Evolutionary conservation across 2,329 filamentous ascomycete genomes (phyloP), one percentile per base, ranked within the genome.

Genomic region (Diaporthe nobilis): DNA sequence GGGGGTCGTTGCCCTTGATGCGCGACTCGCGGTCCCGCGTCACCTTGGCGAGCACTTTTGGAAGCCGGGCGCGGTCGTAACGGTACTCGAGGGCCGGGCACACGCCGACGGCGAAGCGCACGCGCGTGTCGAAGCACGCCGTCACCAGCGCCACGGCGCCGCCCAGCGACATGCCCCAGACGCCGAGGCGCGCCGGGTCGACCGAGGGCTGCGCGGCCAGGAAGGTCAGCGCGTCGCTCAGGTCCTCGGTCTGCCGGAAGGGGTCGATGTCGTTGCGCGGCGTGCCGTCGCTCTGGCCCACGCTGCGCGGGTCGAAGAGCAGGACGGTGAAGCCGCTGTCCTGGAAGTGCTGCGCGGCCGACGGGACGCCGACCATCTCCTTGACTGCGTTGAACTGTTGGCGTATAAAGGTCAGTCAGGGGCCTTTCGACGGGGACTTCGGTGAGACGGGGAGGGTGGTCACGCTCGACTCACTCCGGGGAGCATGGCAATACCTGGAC

Each of bases 91-190:
- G 15, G 31, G 58, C 12, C 12, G 72, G 72, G 9, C 25, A 22
- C 4, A 44, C 51, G 17, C 79, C 78, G 51, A 85, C 78, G 9
- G 81, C 76, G 63, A 72, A 73, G 51, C 76, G 78, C 20, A 78
- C 79, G n/a, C 84, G 81, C 47, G 76, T 77, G 75, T 85, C 84
- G 13, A 84, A 67, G 1, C 82, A 78, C 10, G 82, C 82, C 1
- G 82, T 78, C 15, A 73, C 78, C 0, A 82, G 74, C 1, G 80
- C 79, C 4, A 84, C 77, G 1, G 73, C 73, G 9, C 65, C 82
- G 34, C 77, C 58, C 57, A 84, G 82, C 4, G 83, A 85, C 61
- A 81, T 79, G 8, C 85, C 85, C 84, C 84, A 86, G 78, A 85
- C 78, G 4, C 61, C 79, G 47, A 85, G 81, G 22, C 78, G 76